Conservation (phyloP, 148 eudicot genomes). For the Rhododendron ovatum region DNA sequence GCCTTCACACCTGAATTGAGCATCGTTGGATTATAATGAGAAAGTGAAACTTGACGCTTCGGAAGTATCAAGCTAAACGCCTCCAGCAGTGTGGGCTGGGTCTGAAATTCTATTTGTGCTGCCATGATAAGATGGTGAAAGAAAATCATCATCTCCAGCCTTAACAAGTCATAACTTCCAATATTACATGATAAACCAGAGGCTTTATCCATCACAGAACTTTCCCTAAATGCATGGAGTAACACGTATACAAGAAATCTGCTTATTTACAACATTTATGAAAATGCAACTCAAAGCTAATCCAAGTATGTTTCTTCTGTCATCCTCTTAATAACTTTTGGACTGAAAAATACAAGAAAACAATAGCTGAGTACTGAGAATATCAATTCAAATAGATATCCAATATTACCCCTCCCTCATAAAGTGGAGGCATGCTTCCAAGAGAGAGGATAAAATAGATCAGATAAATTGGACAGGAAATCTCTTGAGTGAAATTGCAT, state of each 20-base stretch:
- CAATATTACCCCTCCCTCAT: not conserved
- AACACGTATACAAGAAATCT: not conserved
- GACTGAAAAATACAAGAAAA: not conserved
- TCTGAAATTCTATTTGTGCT: not conserved
- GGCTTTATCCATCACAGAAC: not conserved
- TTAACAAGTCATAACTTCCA: not conserved
- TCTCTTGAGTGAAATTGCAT: not conserved
- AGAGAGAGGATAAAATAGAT: not conserved
- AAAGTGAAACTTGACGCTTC: not conserved
- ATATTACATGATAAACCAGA: not conserved
- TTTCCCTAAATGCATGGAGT: not conserved
- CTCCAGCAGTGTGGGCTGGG: not conserved
- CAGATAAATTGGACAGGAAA: not conserved
- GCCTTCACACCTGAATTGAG: not conserved
- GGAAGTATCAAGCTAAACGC: not conserved
- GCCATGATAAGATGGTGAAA: not conserved
- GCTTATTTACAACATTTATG: not conserved
- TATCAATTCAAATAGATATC: not conserved
- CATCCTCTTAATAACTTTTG: not conserved
- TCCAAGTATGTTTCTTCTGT: not conserved
- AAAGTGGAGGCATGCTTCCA: not conserved
- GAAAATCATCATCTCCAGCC: not conserved
- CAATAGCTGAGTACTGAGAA: not conserved
- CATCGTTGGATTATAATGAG: not conserved
- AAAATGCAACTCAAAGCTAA: not conserved